Percentiles rank a stretch among this genome's conserved stretches.
These are phyloP conservation scores for Ceratopteris richardii DNA, from an alignment of 75 land plant genomes.

Conservation along the genomic window DNA sequence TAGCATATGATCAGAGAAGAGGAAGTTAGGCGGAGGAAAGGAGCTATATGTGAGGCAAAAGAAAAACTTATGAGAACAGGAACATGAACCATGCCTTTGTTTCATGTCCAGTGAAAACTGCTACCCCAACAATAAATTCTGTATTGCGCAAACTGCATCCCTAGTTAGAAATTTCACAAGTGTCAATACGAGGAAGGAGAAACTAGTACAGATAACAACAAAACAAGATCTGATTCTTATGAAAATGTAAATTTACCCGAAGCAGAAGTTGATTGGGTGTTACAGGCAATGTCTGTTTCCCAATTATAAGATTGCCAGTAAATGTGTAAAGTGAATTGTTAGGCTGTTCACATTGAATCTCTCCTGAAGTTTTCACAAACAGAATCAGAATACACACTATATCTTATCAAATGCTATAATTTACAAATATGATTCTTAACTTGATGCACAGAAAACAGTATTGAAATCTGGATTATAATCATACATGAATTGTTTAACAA, in stretches of 20 bases:
- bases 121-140: conserved; percentile 82
- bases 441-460: no score
- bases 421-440: no score
- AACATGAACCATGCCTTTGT: conserved; percentile 59
- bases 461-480: no score
- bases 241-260: conserved; percentile 39
- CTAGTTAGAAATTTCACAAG: conserved; percentile 24
- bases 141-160: conserved; percentile 98
- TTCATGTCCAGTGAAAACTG: conserved; percentile 90
- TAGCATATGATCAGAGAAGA: no score
- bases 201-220: background rate
- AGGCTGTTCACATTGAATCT: conserved; percentile 93
- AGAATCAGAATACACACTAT: no score
- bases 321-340: conserved; percentile 97
- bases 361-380: conserved; percentile 41
- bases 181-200: background rate
- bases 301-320: conserved; percentile 79
- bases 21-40: no score
- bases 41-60: conserved; percentile 1
- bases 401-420: no score
- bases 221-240: background rate
- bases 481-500: no score
- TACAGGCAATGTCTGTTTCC: conserved; percentile 85
- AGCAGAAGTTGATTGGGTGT: conserved; percentile 85
- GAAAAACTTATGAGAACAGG: background rate